Base-by-base conservation (phyloP, 306 rosid species). In the Lithocarpus polystachyus region DNA sequence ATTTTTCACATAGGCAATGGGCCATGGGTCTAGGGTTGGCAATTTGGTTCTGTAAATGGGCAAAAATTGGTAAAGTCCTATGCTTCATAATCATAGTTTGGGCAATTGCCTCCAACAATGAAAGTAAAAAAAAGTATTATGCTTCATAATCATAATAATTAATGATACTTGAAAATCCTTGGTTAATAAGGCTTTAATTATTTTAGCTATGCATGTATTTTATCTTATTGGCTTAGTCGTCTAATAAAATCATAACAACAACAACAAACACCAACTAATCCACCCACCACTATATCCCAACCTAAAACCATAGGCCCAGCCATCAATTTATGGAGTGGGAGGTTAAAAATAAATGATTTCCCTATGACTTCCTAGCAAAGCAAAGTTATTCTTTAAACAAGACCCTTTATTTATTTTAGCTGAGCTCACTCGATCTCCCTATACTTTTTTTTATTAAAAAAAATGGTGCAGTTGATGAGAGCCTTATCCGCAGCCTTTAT, bases 321-420 rank as follows among this genome's bases (percentile, higher is more conserved):
- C 78, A 85, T 83, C 79, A 81, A 35, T 56, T 10, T 76, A 68
- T 59, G 37, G 51, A 77, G 88, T 81, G 84, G 31, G 33, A 52
- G 78, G 76, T 40, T 7, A 40, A 40, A 40, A 40, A 56, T 82
- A 33, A 80, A 85, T 87, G 74, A 90, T 86, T 85, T 37, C 77
- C 77, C 71, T 67, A 72, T 91, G 86, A 84, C 97, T 89, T 92
- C 83, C 73, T 33, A 78, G 48, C 86, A 86, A 89, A 89, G 97
- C 92, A 92, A 92, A 88, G 89, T 77, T 51, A 72, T 1, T 69
- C 75, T 35, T 15, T 18, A 11, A 7, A 40, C 45, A 40, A 31
- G 18, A 48, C 81, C 67, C 86, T 88, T 81, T 86, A 83, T 83
- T 7, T 40, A 40, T 7, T 40, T 40, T 83, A 74, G 71, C 12